Base-by-base conservation (phyloP, 768 basidiomycete genomes). In the Podaxis sp. region DNA sequence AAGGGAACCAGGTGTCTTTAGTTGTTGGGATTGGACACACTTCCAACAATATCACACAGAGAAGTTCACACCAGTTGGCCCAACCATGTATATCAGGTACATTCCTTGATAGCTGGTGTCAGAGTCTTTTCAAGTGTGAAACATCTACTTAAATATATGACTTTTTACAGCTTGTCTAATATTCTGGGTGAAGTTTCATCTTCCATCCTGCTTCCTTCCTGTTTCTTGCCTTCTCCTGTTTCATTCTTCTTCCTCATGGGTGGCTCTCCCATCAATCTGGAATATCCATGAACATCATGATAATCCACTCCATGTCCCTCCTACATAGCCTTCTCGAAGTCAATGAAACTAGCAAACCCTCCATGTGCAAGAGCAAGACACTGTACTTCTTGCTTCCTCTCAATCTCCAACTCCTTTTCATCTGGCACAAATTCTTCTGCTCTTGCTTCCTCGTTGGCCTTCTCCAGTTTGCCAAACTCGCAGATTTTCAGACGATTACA, bases 361-460 rank as follows among this genome's bases (percentile, higher is more conserved):
- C 83, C 82, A 61, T 84, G 82, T 37, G 80, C 74, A 38, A 84
- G 75, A 37, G 80, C 80, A 49, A 84, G 78, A 37, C 79, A 76
- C 69, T 84, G 82, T 3, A 80, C 83, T 70, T 84, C 84, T 71
- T 83, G 82, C 70, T 81, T 74, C 11, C 71, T 74, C 68, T 81
- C 75, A 41, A 82, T 82, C 67, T 84, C 82, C n/a, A 78, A 68
- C 63, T 82, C 80, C 53, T 76, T 71, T 64, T 74, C 74, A 51
- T 75, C 75, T 1, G 73, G 74, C 10, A 75, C 74, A 64, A 73
- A 78, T 66, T 81, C 79, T 60, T 84, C 81, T 13, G 69, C 63
- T 54, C 73, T 73, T 41, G 79, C 73, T 67, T 75, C 66, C 69
- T 80, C 75, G 64, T 79, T 79, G 63, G 76, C 64, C 20, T 71